Conservation (phyloP, 768 basidiomycete species). For the Tricholoma sp. region DNA sequence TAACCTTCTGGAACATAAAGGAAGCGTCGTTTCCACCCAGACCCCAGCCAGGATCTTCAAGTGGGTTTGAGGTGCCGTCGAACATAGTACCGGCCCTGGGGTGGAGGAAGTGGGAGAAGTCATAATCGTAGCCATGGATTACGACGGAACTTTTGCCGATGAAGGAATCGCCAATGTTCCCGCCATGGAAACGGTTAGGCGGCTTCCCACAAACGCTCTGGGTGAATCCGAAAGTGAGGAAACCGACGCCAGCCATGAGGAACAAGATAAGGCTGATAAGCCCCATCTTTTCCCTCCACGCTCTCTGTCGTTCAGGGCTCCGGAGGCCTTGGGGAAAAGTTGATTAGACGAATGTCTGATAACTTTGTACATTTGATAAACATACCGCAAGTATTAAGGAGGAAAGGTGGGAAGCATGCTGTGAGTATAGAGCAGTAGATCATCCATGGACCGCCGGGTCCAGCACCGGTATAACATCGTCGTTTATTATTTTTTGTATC, state of each 20-base stretch:
- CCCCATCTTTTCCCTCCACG: slow-evolving; percentile 99
- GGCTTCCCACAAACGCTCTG: slow-evolving; percentile 88
- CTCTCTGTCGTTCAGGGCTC: slow-evolving; percentile 89
- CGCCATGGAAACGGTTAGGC: slow-evolving; percentile 76
- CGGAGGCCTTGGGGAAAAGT: slow-evolving; percentile 59
- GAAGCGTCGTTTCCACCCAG: slow-evolving; percentile 86
- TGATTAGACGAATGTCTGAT: background rate
- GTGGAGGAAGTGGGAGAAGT: slow-evolving; percentile 83
- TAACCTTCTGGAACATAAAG: slow-evolving; percentile 92
- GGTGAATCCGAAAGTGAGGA: slow-evolving; percentile 98
- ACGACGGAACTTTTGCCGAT: slow-evolving; percentile 81
- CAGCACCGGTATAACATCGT: slow-evolving; percentile 72
- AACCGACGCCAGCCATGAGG: slow-evolving; percentile 95
- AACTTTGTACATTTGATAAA: slow-evolving; percentile 14
- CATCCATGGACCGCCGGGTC: slow-evolving; percentile 94
- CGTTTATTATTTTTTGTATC: slow-evolving; percentile 32
- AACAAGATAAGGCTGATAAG: slow-evolving; percentile 70
- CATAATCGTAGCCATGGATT: slow-evolving; percentile 93
- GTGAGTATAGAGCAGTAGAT: slow-evolving; percentile 88
- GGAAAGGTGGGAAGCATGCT: slow-evolving; percentile 70
- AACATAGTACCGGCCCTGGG: slow-evolving; percentile 64
- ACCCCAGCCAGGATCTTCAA: slow-evolving; percentile 70
- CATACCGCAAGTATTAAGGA: slow-evolving; percentile 77
- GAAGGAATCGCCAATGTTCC: slow-evolving; percentile 59
- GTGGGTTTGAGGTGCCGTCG: slow-evolving; percentile 78